These are phyloP conservation scores for Harringtonia lauricola DNA, from an alignment of 2,329 filamentous ascomycete species.

Conservation along the genomic window DNA sequence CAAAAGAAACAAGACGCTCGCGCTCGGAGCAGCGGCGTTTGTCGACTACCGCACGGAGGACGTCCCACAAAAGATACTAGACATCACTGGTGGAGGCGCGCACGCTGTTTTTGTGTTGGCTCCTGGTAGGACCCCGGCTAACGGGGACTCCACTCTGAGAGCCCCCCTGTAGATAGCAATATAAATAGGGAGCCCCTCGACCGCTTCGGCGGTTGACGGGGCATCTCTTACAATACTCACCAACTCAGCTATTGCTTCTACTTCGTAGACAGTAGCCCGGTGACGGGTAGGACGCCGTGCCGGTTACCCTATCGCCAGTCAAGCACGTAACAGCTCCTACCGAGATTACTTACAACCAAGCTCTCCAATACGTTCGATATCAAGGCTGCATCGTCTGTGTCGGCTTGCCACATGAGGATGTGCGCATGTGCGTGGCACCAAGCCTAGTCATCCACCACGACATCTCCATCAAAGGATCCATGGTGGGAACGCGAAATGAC, in stretches of 20 bases:
- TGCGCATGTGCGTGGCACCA: constrained; percentile 24
- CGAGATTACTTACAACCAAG: constrained; percentile 61
- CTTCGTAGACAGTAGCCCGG: no score
- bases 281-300: no score
- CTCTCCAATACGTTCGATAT: constrained; percentile 47
- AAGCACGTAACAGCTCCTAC: no score
- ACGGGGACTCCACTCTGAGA: no score
- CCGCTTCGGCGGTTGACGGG: no score
- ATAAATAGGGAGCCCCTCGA: no score
- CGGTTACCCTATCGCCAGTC: no score
- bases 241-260: no score
- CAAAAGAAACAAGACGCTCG: constrained; percentile 34
- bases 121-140: no score
- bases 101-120: constrained; percentile 54
- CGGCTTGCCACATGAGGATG: constrained; percentile 36
- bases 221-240: no score
- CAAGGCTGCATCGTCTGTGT: constrained; percentile 55
- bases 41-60: constrained; percentile 32
- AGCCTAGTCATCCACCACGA: constrained; percentile 46
- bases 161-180: no score
- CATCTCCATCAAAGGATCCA: neutral
- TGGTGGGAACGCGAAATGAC: constrained; percentile 49
- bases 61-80: constrained; percentile 17
- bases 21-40: constrained; percentile 46
- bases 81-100: constrained; percentile 19